Conservation (phyloP, 2,329 filamentous ascomycete genomes). For the Ustilaginoidea virens region DNA sequence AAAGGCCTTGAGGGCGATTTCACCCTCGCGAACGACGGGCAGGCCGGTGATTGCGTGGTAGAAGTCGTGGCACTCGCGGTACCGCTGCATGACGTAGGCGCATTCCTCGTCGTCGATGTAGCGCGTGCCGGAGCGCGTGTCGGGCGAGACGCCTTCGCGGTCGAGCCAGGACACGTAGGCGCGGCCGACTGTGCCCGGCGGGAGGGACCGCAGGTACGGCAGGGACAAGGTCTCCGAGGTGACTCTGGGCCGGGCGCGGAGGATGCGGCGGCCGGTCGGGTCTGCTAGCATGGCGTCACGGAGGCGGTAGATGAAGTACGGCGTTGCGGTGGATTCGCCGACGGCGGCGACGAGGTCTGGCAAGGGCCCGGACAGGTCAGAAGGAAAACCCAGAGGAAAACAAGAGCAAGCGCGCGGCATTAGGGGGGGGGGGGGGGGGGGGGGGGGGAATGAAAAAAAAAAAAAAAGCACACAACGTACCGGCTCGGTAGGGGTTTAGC, state of each 20-base stretch:
- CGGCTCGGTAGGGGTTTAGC: conserved; percentile 65
- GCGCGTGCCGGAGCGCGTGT: conserved; percentile 66
- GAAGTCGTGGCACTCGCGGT: conserved; percentile 94
- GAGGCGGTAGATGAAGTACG: conserved; percentile 87
- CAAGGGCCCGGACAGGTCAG: neutral
- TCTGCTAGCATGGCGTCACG: conserved; percentile 79
- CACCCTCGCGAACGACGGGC: conserved; percentile 84
- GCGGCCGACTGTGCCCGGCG: conserved; percentile 59
- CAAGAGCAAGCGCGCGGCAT: neutral
- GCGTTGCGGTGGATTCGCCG: conserved; percentile 88
- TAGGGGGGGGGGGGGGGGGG: neutral
- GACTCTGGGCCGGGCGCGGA: conserved; percentile 78
- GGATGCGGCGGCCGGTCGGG: conserved; percentile 75
- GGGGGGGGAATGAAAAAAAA: neutral
- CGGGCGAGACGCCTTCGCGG: conserved; percentile 80
- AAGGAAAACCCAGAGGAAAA: neutral
- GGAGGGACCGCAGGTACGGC: conserved; percentile 53
- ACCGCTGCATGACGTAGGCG: conserved; percentile 96
- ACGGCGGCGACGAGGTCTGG: conserved; percentile 82
- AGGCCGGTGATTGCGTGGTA: conserved; percentile 89
- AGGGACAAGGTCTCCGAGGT: conserved; percentile 58
- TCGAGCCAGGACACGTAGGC: conserved; percentile 88
- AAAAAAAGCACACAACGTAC: conserved; percentile 25
- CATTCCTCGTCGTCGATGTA: conserved; percentile 94
- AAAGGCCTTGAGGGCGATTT: conserved; percentile 94